Conservation (phyloP, 2,329 filamentous ascomycete genomes). For the Lachnellula suecica region DNA sequence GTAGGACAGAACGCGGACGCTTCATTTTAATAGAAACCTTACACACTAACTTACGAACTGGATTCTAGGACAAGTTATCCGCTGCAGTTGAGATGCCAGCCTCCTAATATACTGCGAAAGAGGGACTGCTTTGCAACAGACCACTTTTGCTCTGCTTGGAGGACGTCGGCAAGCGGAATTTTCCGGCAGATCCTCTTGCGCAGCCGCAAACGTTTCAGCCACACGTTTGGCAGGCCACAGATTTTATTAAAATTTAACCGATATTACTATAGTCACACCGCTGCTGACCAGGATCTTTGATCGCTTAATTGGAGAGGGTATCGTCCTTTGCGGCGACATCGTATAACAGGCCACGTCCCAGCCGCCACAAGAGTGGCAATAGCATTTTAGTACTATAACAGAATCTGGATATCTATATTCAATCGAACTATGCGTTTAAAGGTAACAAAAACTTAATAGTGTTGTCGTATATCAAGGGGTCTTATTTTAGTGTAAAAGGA, state of each 20-base stretch:
- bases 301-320: no score
- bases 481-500: background rate
- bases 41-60: background rate
- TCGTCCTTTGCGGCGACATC: no score
- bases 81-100: background rate
- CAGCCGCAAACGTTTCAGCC: no score
- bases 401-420: background rate
- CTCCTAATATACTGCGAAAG: background rate
- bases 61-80: background rate
- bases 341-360: background rate
- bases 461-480: background rate
- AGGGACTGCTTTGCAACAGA: background rate
- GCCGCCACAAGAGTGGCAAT: conserved; percentile 1
- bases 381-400: background rate
- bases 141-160: no score
- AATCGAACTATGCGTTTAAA: background rate
- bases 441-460: conserved; percentile 3
- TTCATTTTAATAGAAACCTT: background rate
- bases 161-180: no score
- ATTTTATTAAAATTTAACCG: no score
- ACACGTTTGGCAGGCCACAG: no score
- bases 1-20: background rate
- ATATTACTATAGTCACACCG: no score
- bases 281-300: no score
- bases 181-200: no score